phyloP scores from a whole-genome alignment of 2,329 filamentous ascomycete species.

The Moelleriella libera region DNA sequence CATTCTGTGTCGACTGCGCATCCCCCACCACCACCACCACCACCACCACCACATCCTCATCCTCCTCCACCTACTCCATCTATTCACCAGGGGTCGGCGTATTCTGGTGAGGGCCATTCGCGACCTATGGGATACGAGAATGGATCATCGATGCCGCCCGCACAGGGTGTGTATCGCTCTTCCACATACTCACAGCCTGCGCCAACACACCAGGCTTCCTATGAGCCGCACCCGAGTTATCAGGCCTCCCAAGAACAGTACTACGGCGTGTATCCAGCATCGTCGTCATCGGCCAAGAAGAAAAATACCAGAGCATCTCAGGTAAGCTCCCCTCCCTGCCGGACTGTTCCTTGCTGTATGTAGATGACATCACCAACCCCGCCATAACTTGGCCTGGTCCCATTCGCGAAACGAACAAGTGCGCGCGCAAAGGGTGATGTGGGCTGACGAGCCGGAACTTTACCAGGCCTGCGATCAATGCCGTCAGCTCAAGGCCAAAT shows the following conservation, averaged over 20 bases:
- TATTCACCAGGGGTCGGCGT: slow-evolving; percentile 14
- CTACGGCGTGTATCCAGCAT: slow-evolving; percentile 22
- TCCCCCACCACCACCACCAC: slow-evolving; percentile 12
- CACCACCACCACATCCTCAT: too few species aligned
- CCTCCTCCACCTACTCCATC: too few species aligned
- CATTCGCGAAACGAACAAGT: too few species aligned
- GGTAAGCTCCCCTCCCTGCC: slow-evolving; percentile 21
- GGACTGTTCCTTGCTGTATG: not conserved
- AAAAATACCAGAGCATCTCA: slow-evolving; percentile 54
- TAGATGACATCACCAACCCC: too few species aligned
- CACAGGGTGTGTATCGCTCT: slow-evolving; percentile 27
- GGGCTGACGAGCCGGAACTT: slow-evolving; percentile 1
- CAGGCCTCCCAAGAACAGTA: slow-evolving; percentile 19
- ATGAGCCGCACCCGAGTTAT: slow-evolving; percentile 20
- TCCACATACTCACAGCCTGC: slow-evolving; percentile 26
- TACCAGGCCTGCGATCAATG: slow-evolving; percentile 79
- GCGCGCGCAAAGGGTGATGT: not conserved
- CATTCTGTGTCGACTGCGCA: slow-evolving; percentile 18
- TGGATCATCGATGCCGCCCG: slow-evolving; percentile 28
- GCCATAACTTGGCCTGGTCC: too few species aligned
- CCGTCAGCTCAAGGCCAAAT: slow-evolving; percentile 77
- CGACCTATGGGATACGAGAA: slow-evolving; percentile 41
- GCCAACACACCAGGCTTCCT: slow-evolving; percentile 22
- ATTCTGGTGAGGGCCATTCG: slow-evolving; percentile 29
- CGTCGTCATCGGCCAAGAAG: slow-evolving; percentile 30